These are phyloP conservation scores for Pichia membranifaciens DNA, from an alignment of 805 yeast species.

Conservation along the genomic window DNA sequence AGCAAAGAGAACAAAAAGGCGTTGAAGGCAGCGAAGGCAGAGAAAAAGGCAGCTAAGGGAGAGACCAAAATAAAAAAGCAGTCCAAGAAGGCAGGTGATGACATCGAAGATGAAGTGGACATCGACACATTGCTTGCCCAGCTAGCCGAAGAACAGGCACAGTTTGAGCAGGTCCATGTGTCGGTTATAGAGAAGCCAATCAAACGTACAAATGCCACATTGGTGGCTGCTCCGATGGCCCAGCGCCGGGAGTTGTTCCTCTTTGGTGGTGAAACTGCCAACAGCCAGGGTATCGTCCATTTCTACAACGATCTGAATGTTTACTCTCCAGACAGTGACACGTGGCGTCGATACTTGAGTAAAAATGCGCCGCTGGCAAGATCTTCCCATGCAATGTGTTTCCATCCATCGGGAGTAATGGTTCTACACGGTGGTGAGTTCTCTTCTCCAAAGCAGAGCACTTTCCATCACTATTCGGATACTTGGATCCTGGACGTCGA, in stretches of 20 bases:
- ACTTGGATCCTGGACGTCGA: conserved; percentile 88
- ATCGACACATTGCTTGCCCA: conserved; percentile 77
- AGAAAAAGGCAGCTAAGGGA: conserved; percentile 70
- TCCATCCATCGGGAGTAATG: conserved; percentile 84
- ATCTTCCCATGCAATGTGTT: conserved; percentile 88
- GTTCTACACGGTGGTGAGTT: conserved; percentile 95
- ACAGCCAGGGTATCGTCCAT: conserved; percentile 37
- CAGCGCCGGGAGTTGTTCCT: conserved; percentile 72
- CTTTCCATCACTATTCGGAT: conserved; percentile 94
- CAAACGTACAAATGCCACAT: conserved; percentile 64
- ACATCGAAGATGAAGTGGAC: conserved; percentile 76
- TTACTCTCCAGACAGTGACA: conserved; percentile 68
- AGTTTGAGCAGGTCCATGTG: conserved; percentile 64
- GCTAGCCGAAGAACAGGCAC: conserved; percentile 73
- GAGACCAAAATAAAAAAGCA: conserved; percentile 66
- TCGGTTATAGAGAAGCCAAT: conserved; percentile 56
- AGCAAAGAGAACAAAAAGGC: conserved; percentile 90
- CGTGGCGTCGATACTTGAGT: conserved; percentile 74
- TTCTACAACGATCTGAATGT: conserved; percentile 79
- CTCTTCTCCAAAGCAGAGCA: conserved; percentile 90
- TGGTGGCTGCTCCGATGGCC: conserved; percentile 70
- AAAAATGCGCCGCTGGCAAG: conserved; percentile 89
- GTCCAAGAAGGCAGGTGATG: conserved; percentile 70
- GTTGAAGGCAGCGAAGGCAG: conserved; percentile 73
- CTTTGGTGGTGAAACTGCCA: conserved; percentile 81